Percentiles rank a stretch among this genome's conserved stretches.
These are phyloP conservation scores for Ophiostoma himal-ulmi DNA, from an alignment of 2,329 filamentous ascomycete species.

Conservation along the genomic window DNA sequence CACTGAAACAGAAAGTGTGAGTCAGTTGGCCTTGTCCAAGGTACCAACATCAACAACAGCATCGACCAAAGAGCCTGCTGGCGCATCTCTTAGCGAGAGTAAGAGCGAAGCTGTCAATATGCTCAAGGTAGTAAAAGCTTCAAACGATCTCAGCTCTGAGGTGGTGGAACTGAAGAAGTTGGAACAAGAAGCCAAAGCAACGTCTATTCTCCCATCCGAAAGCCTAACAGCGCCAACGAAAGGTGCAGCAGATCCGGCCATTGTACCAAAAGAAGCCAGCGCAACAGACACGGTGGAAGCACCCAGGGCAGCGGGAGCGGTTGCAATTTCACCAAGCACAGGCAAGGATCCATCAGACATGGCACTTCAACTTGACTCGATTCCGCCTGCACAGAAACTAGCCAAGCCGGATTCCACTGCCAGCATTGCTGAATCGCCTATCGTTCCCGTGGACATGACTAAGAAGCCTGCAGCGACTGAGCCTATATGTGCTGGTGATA, in stretches of 20 bases:
- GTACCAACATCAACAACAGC: background rate
- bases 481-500: slow-evolving; percentile 73
- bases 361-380: background rate
- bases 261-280: background rate
- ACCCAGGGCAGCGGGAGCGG: background rate
- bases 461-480: slow-evolving; percentile 36
- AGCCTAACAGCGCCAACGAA: no score
- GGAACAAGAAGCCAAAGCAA: background rate
- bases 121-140: background rate
- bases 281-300: background rate
- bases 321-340: background rate
- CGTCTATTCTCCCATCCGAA: background rate
- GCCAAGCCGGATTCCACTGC: background rate
- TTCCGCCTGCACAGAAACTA: no score
- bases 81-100: background rate
- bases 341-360: background rate
- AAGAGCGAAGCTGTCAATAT: background rate
- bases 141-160: background rate
- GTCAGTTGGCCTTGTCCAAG: background rate
- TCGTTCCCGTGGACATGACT: slow-evolving; percentile 8
- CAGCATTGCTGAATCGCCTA: background rate
- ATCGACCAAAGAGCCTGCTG: background rate
- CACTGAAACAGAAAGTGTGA: background rate
- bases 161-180: background rate
- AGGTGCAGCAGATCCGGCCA: background rate